Conservation (phyloP, 2,329 filamentous ascomycete genomes). For the Botrytis byssoidea region DNA sequence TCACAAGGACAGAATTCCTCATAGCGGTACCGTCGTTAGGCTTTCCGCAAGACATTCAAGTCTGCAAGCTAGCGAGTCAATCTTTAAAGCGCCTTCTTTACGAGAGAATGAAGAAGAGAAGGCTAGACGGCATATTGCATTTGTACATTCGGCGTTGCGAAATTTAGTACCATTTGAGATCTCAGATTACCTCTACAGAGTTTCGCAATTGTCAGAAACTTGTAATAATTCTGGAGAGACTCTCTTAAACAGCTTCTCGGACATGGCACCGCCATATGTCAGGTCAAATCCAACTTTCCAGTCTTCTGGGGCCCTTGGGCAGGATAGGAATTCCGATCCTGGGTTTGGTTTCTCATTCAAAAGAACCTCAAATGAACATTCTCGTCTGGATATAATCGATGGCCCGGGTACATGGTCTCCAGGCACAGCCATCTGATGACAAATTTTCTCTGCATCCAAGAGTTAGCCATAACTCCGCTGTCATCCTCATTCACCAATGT, state of each 20-base stretch:
- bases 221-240: neutral
- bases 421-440: neutral
- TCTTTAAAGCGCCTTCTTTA: neutral
- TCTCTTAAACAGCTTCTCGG: neutral
- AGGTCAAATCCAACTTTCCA: neutral
- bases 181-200: slow-evolving; percentile 13
- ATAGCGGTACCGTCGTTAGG: slow-evolving; percentile 6
- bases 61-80: slow-evolving; percentile 4
- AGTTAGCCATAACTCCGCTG: neutral
- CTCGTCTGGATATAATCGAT: neutral
- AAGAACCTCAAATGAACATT: neutral
- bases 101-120: neutral
- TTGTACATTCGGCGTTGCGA: slow-evolving; percentile 10
- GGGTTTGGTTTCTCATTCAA: neutral
- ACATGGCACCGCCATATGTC: neutral
- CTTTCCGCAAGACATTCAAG: slow-evolving; percentile 4
- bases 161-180: slow-evolving; percentile 17
- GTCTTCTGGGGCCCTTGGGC: neutral
- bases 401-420: neutral
- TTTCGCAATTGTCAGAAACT: neutral
- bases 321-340: neutral
- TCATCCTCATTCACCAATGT: neutral
- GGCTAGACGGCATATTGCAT: slow-evolving; percentile 1
- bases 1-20: neutral
- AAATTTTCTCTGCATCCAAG: neutral